Percentiles rank a stretch among this genome's conserved stretches.
Conservation (phyloP, 2,329 filamentous ascomycete species). For the Tolypocladium pustulatum region DNA sequence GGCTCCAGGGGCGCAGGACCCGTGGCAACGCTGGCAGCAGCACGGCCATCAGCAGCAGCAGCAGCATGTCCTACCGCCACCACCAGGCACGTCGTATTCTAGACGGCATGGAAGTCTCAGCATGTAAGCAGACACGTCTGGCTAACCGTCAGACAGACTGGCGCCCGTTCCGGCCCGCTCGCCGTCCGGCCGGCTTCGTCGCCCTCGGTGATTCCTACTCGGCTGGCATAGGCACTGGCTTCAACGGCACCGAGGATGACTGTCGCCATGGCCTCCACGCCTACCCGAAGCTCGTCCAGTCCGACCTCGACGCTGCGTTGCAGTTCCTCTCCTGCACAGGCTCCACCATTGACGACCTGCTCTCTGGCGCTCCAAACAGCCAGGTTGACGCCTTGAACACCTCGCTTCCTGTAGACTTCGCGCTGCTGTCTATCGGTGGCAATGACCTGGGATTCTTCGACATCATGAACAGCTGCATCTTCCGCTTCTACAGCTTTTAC, state of each 20-base stretch:
- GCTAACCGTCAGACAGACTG: background rate
- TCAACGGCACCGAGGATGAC: slow-evolving; percentile 27
- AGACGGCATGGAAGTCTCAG: background rate
- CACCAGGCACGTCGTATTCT: background rate
- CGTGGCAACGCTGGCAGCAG: background rate
- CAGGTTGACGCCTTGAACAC: slow-evolving; percentile 32
- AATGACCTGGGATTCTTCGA: slow-evolving; percentile 40
- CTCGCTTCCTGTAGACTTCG: slow-evolving; percentile 27
- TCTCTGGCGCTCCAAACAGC: slow-evolving; percentile 22
- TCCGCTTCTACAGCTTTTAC: slow-evolving; percentile 37
- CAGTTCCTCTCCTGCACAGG: slow-evolving; percentile 38
- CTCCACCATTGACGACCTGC: slow-evolving; percentile 28
- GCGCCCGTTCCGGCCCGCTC: slow-evolving; percentile 3
- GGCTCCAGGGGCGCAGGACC: background rate
- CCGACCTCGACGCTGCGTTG: slow-evolving; percentile 25
- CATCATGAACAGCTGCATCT: slow-evolving; percentile 39
- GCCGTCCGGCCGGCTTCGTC: slow-evolving; percentile 22
- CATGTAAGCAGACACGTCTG: background rate
- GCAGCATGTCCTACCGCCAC: background rate
- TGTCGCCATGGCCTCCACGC: slow-evolving; percentile 31
- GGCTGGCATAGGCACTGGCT: slow-evolving; percentile 34
- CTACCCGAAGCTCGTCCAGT: slow-evolving; percentile 28
- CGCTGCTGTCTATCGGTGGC: slow-evolving; percentile 34
- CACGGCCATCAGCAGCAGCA: background rate
- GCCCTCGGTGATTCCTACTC: slow-evolving; percentile 37